Base-by-base conservation (phyloP, 2,329 filamentous ascomycete species). In the Mariannaea sp. region DNA sequence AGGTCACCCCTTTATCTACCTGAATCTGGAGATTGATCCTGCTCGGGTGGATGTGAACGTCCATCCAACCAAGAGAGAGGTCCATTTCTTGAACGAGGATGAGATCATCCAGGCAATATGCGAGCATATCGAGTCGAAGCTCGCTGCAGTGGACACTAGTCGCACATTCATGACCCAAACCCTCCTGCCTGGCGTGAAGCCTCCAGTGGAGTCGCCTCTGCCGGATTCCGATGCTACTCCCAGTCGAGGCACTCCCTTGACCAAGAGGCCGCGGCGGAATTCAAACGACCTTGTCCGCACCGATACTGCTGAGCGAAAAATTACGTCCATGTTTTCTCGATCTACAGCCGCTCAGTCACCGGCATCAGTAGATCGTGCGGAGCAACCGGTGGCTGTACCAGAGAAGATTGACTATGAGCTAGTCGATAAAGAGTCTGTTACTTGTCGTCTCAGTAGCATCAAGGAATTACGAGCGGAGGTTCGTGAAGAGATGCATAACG, bases 41-140 rank as follows among this genome's bases (percentile, higher is more conserved):
- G 85, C 88, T 20, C 82, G 93, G 47, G 91, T 99, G 4, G 94
- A 99, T 70, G 95, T 99, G 68, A 99, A 99, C 64, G 89, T 99
- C 1, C 94, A 99, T 71, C 94, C 94, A 0, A 99, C 94, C 0
- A 99, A 99, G 71, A 82, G 91, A 44, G 93, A 99, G 69, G 94
- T 99, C 16, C 94, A 97, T 67, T 97, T 99, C 65, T 79, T 99
- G 17, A 96, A 97, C 57, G 94, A 99, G 70, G 94, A 99, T 59
- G 94, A 99, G 64, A 96, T 99, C 39, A 88, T 94, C 40, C 89
- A 94, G 59, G 82, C 84, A 12, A 86, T 99, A 4, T 97, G 92
- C 73, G 84, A 87, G 56, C 83, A 89, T 47, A 88, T 99, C 17
- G 83, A 89, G 46, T 80, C 83, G 7, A 88, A 88, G 61, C 80